Conservation (phyloP, 1,284 basidiomycete genomes). For the Pascua sp. region DNA sequence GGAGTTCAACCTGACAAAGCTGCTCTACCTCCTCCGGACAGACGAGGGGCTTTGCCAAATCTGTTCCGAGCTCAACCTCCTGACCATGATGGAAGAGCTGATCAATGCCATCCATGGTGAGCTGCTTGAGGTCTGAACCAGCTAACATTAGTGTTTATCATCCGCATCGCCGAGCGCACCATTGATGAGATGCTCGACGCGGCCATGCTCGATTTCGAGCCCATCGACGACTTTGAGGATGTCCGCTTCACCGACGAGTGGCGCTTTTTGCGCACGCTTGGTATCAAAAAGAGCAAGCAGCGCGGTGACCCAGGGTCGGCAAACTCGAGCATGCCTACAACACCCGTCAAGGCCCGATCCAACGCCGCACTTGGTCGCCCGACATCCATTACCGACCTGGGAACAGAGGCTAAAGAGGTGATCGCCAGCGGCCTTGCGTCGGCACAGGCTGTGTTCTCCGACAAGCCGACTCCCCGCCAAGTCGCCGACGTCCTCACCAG, state of each 20-base stretch:
- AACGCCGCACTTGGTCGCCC: conserved; percentile 17
- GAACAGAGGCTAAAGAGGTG: conserved; percentile 16
- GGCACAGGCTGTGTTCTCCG: conserved; percentile 20
- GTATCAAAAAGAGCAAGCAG: conserved; percentile 60
- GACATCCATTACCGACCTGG: conserved; percentile 33
- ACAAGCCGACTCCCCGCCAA: conserved; percentile 55
- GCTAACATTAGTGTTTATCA: conserved; percentile 73
- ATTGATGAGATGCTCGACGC: conserved; percentile 83
- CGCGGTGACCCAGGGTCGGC: no score
- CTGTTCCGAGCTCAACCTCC: conserved; percentile 69
- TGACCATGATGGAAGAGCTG: conserved; percentile 59
- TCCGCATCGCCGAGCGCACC: conserved; percentile 82
- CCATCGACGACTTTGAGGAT: conserved; percentile 71
- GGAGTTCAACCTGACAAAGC: conserved; percentile 85
- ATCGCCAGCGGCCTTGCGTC: conserved; percentile 17
- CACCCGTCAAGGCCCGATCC: conserved; percentile 17
- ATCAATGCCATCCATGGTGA: conserved; percentile 89
- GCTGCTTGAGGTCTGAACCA: conserved; percentile 16
- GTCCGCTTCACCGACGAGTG: conserved; percentile 95
- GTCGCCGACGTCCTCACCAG: conserved; percentile 80
- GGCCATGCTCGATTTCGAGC: conserved; percentile 77
- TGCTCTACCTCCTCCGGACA: conserved; percentile 84
- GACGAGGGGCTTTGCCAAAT: conserved; percentile 70
- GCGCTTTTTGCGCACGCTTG: conserved; percentile 75
- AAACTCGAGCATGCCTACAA: conserved; percentile 19